A percentile compares a stretch with the other conserved stretches of the same genome.
Conservation (phyloP, 371 early-diverging fungal species). For the Mucor lusitanicus region DNA sequence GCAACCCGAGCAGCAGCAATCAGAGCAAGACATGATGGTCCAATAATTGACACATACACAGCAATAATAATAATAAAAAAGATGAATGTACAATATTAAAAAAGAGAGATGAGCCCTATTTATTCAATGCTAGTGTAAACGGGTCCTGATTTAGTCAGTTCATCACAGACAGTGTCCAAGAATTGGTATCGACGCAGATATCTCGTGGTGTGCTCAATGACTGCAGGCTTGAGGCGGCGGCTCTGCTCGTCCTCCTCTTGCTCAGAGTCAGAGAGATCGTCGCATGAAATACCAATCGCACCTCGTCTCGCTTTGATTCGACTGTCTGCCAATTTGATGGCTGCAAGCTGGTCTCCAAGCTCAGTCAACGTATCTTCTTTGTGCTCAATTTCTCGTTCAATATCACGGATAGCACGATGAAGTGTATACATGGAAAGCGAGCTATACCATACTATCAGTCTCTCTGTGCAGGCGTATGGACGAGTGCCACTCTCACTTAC, state of each 20-base stretch:
- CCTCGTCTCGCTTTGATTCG: constrained; percentile 5
- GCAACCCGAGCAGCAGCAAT: constrained; percentile 15
- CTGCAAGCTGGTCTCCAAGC: constrained; percentile 24
- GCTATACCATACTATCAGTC: constrained; percentile 4
- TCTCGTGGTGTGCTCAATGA: constrained; percentile 16
- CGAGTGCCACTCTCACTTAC: not conserved
- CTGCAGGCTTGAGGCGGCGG: not conserved
- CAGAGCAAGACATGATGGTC: constrained; percentile 42
- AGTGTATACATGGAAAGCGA: constrained; percentile 29
- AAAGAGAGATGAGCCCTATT: not conserved
- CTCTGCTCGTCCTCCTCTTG: constrained; percentile 6
- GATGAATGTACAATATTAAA: constrained; percentile 10
- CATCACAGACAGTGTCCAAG: constrained; percentile 11
- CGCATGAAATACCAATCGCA: constrained; percentile 9
- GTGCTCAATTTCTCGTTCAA: constrained; percentile 23
- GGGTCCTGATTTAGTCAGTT: constrained; percentile 9
- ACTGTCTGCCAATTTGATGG: constrained; percentile 3
- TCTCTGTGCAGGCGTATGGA: not conserved
- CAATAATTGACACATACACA: constrained; percentile 15
- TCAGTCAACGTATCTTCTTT: constrained; percentile 21
- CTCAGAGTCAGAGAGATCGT: constrained; percentile 19
- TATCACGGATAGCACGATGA: constrained; percentile 32
- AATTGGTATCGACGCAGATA: constrained; percentile 25
- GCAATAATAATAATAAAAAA: not conserved
- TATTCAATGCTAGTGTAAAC: constrained; percentile 6